Percentiles rank a stretch among this genome's conserved stretches.
These are phyloP conservation scores for Aspergillus quadricinctus DNA, from an alignment of 2,329 filamentous ascomycete genomes.

Conservation along the genomic window DNA sequence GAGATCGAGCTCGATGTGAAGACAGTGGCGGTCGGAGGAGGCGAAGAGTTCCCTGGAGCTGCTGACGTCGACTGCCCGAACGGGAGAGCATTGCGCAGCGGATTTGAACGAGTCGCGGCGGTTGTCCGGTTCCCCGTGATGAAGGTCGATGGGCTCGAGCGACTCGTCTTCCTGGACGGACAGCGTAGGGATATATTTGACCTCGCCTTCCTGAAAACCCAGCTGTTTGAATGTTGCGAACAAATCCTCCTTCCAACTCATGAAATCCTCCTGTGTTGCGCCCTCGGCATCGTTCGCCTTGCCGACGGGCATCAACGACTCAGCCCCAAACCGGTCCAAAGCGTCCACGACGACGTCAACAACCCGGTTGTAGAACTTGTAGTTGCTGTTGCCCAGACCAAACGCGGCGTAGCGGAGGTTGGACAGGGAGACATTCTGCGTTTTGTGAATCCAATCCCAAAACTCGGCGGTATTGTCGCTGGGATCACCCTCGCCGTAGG, in stretches of 20 bases:
- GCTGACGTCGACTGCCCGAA: constrained; percentile 78
- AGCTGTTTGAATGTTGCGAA: constrained; percentile 75
- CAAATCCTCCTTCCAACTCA: constrained; percentile 95
- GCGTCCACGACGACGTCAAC: constrained; percentile 78
- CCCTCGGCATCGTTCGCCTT: constrained; percentile 91
- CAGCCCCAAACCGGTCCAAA: constrained; percentile 70
- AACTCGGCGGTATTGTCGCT: constrained; percentile 95
- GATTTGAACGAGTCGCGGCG: constrained; percentile 51
- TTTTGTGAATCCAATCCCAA: constrained; percentile 74
- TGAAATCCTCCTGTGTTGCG: constrained; percentile 93
- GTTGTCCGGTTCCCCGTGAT: constrained; percentile 83
- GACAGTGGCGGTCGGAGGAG: constrained; percentile 74
- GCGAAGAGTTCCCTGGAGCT: constrained; percentile 78
- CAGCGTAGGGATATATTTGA: constrained; percentile 82
- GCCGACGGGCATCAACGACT: constrained; percentile 72
- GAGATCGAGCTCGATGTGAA: constrained; percentile 86
- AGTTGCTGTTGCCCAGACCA: constrained; percentile 92
- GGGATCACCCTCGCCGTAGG: constrained; percentile 92
- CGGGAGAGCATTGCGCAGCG: constrained; percentile 62
- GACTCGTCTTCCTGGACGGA: constrained; percentile 68
- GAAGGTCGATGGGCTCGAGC: constrained; percentile 69
- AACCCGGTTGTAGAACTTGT: constrained; percentile 96
- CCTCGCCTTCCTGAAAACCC: constrained; percentile 80
- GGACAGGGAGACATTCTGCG: constrained; percentile 68
- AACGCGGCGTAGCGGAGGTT: constrained; percentile 75